These are phyloP conservation scores for Fraxinus paxiana DNA, from an alignment of 305 asterid species.

Conservation along the genomic window DNA sequence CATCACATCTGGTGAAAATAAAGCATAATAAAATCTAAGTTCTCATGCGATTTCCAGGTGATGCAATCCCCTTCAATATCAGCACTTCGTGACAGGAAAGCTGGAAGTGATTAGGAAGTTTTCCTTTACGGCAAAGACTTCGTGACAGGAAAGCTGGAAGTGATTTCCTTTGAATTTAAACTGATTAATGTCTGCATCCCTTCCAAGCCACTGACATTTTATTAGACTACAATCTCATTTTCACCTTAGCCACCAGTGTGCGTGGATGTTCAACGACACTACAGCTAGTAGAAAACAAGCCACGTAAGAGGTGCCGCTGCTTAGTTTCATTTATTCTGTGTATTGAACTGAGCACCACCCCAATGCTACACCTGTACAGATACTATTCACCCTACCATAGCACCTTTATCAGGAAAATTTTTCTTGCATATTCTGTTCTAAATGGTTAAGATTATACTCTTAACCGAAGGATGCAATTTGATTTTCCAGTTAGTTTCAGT, in stretches of 20 bases:
- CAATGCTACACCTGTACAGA: neutral
- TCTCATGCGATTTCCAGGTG: neutral
- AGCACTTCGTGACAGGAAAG: neutral
- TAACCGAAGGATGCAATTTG: neutral
- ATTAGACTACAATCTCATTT: neutral
- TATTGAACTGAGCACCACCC: neutral
- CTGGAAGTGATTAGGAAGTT: neutral
- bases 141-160: neutral
- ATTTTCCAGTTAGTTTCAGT: neutral
- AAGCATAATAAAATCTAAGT: neutral
- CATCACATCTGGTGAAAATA: neutral
- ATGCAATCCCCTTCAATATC: neutral
- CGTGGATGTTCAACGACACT: neutral
- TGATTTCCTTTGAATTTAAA: neutral
- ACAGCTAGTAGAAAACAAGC: constrained; percentile 4
- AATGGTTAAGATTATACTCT: neutral
- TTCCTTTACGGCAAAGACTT: neutral
- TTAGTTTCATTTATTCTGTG: neutral
- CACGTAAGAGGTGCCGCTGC: neutral
- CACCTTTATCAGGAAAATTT: neutral
- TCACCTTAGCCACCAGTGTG: neutral
- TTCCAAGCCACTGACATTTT: neutral
- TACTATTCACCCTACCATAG: neutral
- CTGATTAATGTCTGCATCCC: neutral
- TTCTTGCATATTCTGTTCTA: neutral